Evolutionary conservation across 2,329 filamentous ascomycete species (phyloP).

Genomic region (Dichotomopilus funicola): DNA sequence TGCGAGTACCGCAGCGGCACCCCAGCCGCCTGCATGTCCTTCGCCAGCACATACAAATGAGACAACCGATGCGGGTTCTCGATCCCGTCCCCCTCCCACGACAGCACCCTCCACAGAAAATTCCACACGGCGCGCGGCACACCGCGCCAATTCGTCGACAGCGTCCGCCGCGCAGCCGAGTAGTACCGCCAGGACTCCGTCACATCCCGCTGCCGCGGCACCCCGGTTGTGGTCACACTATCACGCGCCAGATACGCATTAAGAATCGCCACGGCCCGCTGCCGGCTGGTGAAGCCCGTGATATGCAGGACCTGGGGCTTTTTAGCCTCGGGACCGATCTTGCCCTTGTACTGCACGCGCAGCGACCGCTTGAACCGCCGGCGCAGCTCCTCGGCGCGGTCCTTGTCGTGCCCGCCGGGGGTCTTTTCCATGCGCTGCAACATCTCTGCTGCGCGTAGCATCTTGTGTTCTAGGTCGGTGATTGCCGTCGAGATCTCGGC

Average conservation of each 20-base stretch:
- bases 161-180: constrained; percentile 36
- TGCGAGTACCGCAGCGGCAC: constrained; percentile 50
- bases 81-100: constrained; percentile 44
- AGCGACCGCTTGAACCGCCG: constrained; percentile 32
- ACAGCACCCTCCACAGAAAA: constrained; percentile 59
- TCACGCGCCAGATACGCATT: constrained; percentile 27
- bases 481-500: constrained; percentile 20
- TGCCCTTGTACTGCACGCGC: constrained; percentile 26
- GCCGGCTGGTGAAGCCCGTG: constrained; percentile 20
- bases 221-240: constrained; percentile 33
- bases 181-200: constrained; percentile 44
- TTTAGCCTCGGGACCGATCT: constrained; percentile 26
- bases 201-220: constrained; percentile 25
- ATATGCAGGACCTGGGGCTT: constrained; percentile 19
- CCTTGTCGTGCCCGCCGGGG: constrained; percentile 17
- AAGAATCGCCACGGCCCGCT: constrained; percentile 24
- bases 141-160: constrained; percentile 42
- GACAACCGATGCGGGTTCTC: constrained; percentile 50
- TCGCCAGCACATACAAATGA: constrained; percentile 55
- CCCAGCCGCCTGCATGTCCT: constrained; percentile 59
- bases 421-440: constrained; percentile 24
- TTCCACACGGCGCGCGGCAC: constrained; percentile 58
- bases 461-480: constrained; percentile 30
- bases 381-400: constrained; percentile 27
- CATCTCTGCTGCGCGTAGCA: constrained; percentile 25